phyloP scores from a whole-genome alignment of 371 early-diverging fungal genomes.

The Mucor sp. region DNA sequence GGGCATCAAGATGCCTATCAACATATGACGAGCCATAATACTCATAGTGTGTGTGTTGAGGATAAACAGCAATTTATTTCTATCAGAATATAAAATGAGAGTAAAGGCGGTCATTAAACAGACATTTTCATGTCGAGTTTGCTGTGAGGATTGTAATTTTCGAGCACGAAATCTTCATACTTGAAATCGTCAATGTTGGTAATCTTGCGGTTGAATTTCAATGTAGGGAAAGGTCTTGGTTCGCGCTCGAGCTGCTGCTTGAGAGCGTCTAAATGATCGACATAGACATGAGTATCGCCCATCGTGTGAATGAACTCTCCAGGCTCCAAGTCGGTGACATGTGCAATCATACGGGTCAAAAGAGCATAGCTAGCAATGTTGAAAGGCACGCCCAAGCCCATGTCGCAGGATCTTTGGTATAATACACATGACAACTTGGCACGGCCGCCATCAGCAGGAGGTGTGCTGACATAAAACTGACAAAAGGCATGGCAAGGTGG shows the following conservation, averaged over 20 bases:
- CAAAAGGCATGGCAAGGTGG: conserved; percentile 98
- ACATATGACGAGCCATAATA: neutral
- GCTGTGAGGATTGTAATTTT: conserved; percentile 88
- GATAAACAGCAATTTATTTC: neutral
- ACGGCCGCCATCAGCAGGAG: conserved; percentile 46
- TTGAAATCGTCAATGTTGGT: conserved; percentile 84
- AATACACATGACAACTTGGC: conserved; percentile 87
- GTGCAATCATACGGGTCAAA: conserved; percentile 93
- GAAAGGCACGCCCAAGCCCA: conserved; percentile 99
- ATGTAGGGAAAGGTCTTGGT: conserved; percentile 89
- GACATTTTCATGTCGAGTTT: conserved; percentile 98
- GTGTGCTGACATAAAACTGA: conserved; percentile 89
- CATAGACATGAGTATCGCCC: conserved; percentile 98
- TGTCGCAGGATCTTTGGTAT: conserved; percentile 99
- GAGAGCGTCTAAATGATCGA: conserved; percentile 92
- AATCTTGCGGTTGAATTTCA: conserved; percentile 69
- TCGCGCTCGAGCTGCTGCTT: conserved; percentile 80
- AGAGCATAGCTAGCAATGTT: conserved; percentile 99
- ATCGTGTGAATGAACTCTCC: conserved; percentile 95
- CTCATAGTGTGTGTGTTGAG: neutral
- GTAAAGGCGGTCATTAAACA: conserved; percentile 52
- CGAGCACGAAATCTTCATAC: conserved; percentile 84
- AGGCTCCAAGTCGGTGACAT: conserved; percentile 86
- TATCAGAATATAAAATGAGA: neutral
- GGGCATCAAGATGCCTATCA: conserved; percentile 13